Evolutionary conservation across 495 filamentous ascomycete species (phyloP).

Genomic region (Amniculicola lignicola): DNA sequence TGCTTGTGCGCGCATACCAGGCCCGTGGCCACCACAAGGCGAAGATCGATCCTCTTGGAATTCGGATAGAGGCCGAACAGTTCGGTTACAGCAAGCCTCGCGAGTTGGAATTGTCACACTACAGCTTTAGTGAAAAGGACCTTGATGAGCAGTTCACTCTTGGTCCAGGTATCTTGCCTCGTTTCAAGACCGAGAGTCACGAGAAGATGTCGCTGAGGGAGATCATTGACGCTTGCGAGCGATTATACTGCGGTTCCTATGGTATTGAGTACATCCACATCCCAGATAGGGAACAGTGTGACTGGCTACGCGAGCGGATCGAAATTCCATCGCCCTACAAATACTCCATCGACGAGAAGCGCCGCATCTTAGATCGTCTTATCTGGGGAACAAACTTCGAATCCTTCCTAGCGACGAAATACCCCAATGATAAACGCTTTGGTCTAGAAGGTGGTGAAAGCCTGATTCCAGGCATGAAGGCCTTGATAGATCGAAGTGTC

Average conservation of each 20-base stretch:
- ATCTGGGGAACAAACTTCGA: slow-evolving; percentile 99
- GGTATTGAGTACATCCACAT: slow-evolving; percentile 99
- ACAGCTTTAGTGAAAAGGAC: slow-evolving; percentile 92
- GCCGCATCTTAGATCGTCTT: slow-evolving; percentile 90
- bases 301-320: slow-evolving; percentile 92
- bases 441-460: slow-evolving; percentile 96
- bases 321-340: slow-evolving; percentile 93
- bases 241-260: slow-evolving; percentile 93
- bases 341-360: slow-evolving; percentile 96
- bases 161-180: slow-evolving; percentile 91
- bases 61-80: slow-evolving; percentile 77
- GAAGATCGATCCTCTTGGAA: slow-evolving; percentile 92
- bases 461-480: slow-evolving; percentile 98
- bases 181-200: slow-evolving; percentile 80
- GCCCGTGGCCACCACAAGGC: slow-evolving; percentile 97
- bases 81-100: slow-evolving; percentile 87
- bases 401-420: slow-evolving; percentile 89
- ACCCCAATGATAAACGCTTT: slow-evolving; percentile 99
- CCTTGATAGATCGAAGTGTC: slow-evolving; percentile 93
- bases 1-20: slow-evolving; percentile 94
- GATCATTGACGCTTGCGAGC: slow-evolving; percentile 89
- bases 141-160: slow-evolving; percentile 87
- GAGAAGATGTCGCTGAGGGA: slow-evolving; percentile 96
- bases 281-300: slow-evolving; percentile 93
- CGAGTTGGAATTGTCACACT: slow-evolving; percentile 88